Evolutionary conservation across 352 stramenopile genomes (phyloP), one percentile per base, ranked within the genome.

Genomic region (Globisporangium viniferum): DNA sequence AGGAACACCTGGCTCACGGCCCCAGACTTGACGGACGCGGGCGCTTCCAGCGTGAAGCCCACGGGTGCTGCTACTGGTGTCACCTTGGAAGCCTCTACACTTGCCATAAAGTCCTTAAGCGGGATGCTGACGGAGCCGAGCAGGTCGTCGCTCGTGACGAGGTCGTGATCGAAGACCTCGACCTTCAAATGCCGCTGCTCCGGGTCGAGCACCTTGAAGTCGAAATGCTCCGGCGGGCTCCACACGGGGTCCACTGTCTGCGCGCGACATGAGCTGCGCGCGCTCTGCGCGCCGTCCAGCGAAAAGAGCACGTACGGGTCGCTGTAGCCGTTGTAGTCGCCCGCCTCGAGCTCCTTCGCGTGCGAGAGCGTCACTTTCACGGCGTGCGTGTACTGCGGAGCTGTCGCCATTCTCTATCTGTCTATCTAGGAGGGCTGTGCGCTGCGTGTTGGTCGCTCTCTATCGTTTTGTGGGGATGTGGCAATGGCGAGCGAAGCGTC

Each of bases 231-330:
- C 0, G 61, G 62, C 5, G 74, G 73, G 2, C 49, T 62, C 76
- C 76, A 84, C 10, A 74, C 62, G 0, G 76, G 76, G 6, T 79
- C 55, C 3, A 76, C 66, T 5, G 72, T 80, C 31, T 59, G 33
- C 15, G 46, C 3, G 1, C 73, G 51, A 12, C 68, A 77, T 5
- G 76, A 76, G 54, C 70, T 84, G 6, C 66, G 59, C 35, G 71
- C 66, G 1, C 18, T 55, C 22, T 79, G 72, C 0, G 29, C 60
- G n/a, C 61, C 64, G 36, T 67, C 64, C 27, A 79, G 15, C 12
- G 57, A 22, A 41, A 84, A 72, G 2, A 48, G 66, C 29, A 84
- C 66, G 67, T 80, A 84, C 59, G 74, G 74, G 55, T 84, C 72
- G 31, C 66, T 77, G 35, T 68, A 79, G 62, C 76, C 74, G 22